These are phyloP conservation scores for Penicillium sumatraense DNA, from an alignment of 2,329 filamentous ascomycete species.

Conservation along the genomic window DNA sequence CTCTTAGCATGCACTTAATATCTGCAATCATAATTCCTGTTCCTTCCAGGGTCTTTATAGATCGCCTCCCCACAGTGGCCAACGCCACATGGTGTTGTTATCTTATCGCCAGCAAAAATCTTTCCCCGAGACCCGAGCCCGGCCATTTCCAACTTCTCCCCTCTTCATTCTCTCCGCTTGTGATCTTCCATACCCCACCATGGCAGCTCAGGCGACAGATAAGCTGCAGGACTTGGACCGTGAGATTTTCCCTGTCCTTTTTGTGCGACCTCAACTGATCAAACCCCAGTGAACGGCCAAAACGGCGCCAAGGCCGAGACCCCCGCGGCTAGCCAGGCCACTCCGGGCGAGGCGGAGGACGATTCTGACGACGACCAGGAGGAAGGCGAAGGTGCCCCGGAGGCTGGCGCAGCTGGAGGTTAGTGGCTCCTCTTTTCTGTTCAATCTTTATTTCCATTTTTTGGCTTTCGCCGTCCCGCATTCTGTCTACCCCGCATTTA, in stretches of 20 bases:
- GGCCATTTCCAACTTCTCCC: slow-evolving; percentile 13
- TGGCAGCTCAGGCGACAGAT: slow-evolving; percentile 49
- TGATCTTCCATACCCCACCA: slow-evolving; percentile 31
- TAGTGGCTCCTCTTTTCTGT: slow-evolving; percentile 13
- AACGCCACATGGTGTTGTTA: slow-evolving; percentile 6
- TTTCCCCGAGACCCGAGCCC: slow-evolving; percentile 29
- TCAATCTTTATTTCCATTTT: too few relatives aligned
- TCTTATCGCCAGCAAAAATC: slow-evolving; percentile 33
- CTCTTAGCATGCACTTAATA: too few relatives aligned
- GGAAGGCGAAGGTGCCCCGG: slow-evolving; percentile 48
- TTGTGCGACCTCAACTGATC: slow-evolving; percentile 24
- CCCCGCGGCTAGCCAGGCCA: slow-evolving; percentile 37
- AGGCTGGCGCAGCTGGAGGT: slow-evolving; percentile 45
- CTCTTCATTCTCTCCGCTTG: slow-evolving; percentile 25
- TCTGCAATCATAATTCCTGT: too few relatives aligned
- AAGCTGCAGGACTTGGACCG: slow-evolving; percentile 47
- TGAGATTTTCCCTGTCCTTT: slow-evolving; percentile 25
- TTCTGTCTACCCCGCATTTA: neutral
- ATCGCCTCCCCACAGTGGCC: neutral
- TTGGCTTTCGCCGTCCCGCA: neutral
- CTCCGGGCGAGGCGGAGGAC: slow-evolving; percentile 55
- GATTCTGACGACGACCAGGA: slow-evolving; percentile 61
- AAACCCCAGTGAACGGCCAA: slow-evolving; percentile 43
- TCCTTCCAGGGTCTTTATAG: too few relatives aligned
- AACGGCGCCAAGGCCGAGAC: slow-evolving; percentile 39